Evolutionary conservation across 2,329 filamentous ascomycete genomes (phyloP).

Genomic region (Sporothrix protearum): DNA sequence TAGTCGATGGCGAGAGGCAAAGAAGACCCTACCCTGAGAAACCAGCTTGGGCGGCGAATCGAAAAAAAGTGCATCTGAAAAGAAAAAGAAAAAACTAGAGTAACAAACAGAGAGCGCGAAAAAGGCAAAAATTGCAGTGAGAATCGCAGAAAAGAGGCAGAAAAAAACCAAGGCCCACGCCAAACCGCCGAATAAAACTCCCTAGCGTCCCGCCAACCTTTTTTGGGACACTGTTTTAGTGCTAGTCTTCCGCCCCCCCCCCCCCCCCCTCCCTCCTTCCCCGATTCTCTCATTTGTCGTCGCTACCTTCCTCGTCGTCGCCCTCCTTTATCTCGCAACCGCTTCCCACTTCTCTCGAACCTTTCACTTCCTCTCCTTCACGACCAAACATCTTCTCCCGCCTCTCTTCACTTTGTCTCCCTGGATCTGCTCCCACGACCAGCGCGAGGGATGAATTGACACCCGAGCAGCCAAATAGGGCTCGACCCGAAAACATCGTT

Average conservation of each 20-base stretch:
- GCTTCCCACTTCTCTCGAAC: conserved; percentile 2
- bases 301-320: neutral
- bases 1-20: neutral
- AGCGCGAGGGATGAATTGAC: conserved; percentile 2
- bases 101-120: neutral
- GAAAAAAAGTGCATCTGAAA: neutral
- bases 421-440: neutral
- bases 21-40: neutral
- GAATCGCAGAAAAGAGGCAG: neutral
- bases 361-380: neutral
- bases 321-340: conserved; percentile 11
- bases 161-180: neutral
- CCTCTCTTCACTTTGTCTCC: neutral
- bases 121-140: neutral
- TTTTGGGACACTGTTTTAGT: conserved; percentile 22
- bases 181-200: conserved; percentile 17
- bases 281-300: conserved; percentile 14
- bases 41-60: neutral
- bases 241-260: conserved; percentile 9
- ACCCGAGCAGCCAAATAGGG: neutral
- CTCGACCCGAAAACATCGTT: conserved; percentile 5
- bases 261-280: conserved; percentile 12
- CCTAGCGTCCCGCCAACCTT: conserved; percentile 20
- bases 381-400: neutral
- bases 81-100: neutral